A percentile compares a stretch with the other conserved stretches of the same genome.
Evolutionary conservation across 192 early-diverging fungal genomes (phyloP).

Genomic region (Backusella sp.): DNA sequence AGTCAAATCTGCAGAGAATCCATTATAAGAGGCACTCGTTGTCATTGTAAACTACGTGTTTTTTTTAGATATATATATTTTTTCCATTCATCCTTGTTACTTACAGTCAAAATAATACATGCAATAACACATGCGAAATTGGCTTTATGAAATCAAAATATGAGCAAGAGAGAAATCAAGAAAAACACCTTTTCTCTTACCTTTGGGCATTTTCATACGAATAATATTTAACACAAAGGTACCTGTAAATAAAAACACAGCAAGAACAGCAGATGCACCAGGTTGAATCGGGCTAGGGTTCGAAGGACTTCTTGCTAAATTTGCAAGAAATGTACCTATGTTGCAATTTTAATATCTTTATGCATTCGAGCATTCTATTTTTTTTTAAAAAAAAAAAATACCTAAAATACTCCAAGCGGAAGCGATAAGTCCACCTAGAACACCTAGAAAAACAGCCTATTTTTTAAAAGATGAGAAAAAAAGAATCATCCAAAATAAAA

Average conservation of each 20-base stretch:
- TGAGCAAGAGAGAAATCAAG: too few relatives aligned
- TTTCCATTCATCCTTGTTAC: not conserved
- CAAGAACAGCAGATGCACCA: slow-evolving; percentile 19
- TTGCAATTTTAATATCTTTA: not conserved
- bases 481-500: not conserved
- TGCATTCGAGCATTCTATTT: not conserved
- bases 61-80: not conserved
- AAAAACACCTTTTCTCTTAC: not conserved
- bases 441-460: slow-evolving; percentile 8
- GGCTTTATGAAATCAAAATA: not conserved
- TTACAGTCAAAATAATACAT: not conserved
- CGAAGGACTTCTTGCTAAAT: slow-evolving; percentile 19
- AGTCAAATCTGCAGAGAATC: slow-evolving; percentile 10
- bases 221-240: slow-evolving; percentile 28
- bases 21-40: not conserved
- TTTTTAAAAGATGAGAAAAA: not conserved
- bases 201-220: slow-evolving; percentile 25
- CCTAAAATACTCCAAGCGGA: slow-evolving; percentile 25
- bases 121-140: not conserved
- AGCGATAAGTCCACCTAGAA: slow-evolving; percentile 13
- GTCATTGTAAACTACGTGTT: slow-evolving; percentile 28
- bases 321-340: slow-evolving; percentile 29
- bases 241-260: slow-evolving; percentile 28
- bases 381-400: not conserved
- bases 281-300: slow-evolving; percentile 18